Evolutionary conservation across 2,329 filamentous ascomycete genomes (phyloP), one percentile per base, ranked within the genome.

Genomic region (Alternaria longipes): DNA sequence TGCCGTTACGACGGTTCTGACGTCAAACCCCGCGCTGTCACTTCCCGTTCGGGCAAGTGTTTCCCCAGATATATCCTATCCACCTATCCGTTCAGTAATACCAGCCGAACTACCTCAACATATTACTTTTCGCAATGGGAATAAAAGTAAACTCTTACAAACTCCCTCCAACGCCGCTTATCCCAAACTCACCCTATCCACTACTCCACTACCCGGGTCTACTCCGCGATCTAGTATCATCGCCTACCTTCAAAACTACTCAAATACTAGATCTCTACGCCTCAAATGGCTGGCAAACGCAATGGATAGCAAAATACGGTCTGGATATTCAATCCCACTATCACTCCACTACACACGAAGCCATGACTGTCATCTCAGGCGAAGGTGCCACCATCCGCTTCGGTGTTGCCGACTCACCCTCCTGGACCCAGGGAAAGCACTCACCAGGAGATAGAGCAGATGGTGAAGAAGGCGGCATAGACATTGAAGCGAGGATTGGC

Each of bases 291-390:
- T 88, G 86, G 86, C 69, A 82, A 32, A 80, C 81, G 0, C 81
- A 85, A 60, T 88, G 86, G 86, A 84, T 88, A 50, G 84, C 83
- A 62, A 83, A 85, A 36, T 89, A 89, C 71, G 83, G 84, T 1
- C 73, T 77, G 6, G 85, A 85, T 0, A 86, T 87, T 58, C 52
- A 70, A 12, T 85, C 86, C 0, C 87, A 89, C 73, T 89, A 87
- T 66, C 87, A 89, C 46, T 60, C 58, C 72, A 68, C 73, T 8
- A 81, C 84, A 0, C 86, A 89, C 66, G 87, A 89, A 74, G 84
- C 82, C 70, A 87, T 88, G 84, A 82, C 79, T 20, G 85, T 88
- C 0, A 78, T 87, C 0, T 83, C 83, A 0, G 86, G 85, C 2
- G n/a, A 63, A 9, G 78, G 75, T 0, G 86, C 84, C 0, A 83